Evolutionary conservation across 345 rosid species (phyloP).

Genomic region (Hibiscus trionum): DNA sequence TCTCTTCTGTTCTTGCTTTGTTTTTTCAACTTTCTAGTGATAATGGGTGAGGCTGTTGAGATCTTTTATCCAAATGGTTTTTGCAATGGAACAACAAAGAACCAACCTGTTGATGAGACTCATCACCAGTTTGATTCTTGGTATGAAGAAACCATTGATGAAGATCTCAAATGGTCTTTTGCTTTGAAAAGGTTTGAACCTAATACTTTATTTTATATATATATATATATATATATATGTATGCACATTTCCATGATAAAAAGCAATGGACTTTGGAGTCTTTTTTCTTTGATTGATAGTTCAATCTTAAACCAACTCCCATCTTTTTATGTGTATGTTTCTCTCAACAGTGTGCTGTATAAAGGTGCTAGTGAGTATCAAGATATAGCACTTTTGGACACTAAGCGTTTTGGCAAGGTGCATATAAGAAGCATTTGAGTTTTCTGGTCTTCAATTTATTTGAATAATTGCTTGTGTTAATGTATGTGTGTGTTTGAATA

Average conservation of each 20-base stretch:
- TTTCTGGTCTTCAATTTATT: background rate
- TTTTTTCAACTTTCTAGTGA: background rate
- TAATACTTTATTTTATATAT: background rate
- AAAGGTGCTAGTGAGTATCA: conserved; percentile 72
- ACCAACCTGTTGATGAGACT: background rate
- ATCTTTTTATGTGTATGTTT: background rate
- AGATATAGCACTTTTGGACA: conserved; percentile 80
- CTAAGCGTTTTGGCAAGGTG: conserved; percentile 88
- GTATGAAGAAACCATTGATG: conserved; percentile 82
- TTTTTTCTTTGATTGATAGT: background rate
- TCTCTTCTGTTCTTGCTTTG: background rate
- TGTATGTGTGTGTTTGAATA: background rate
- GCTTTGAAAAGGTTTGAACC: conserved; percentile 65
- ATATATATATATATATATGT: background rate
- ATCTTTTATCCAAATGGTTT: conserved; percentile 42
- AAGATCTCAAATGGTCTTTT: conserved; percentile 91
- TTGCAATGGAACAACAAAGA: conserved; percentile 30
- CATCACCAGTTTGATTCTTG: conserved; percentile 35
- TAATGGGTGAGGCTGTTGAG: conserved; percentile 75
- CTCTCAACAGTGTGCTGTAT: conserved; percentile 52
- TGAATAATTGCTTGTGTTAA: background rate
- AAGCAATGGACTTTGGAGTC: background rate
- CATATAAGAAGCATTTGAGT: background rate
- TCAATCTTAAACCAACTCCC: background rate
- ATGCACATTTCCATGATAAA: background rate